phyloP scores from a whole-genome alignment of 306 rosid species.

The Benincasa hispida region DNA sequence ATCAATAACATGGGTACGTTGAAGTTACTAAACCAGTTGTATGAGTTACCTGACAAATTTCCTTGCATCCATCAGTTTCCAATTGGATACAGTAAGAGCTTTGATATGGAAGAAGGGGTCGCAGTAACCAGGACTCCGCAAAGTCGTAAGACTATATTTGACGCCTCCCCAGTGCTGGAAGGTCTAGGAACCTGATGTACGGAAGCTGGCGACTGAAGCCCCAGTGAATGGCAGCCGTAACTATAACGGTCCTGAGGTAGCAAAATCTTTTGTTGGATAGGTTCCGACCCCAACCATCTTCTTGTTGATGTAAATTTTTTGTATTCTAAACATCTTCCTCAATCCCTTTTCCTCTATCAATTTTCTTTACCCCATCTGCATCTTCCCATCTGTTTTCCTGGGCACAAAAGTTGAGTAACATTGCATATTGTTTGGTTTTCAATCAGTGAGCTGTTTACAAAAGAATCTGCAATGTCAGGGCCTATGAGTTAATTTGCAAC shows the following conservation, averaged over 20 bases:
- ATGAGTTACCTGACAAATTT: slow-evolving; percentile 3
- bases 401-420: slow-evolving; percentile 2
- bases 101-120: not conserved
- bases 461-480: slow-evolving; percentile 10
- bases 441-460: slow-evolving; percentile 4
- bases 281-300: no score
- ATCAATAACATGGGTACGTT: not conserved
- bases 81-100: not conserved
- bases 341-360: not conserved
- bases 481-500: slow-evolving; percentile 5
- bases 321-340: not conserved
- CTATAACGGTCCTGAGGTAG: no score
- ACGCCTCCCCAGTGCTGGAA: no score
- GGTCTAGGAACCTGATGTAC: no score
- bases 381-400: slow-evolving; percentile 9
- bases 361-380: slow-evolving; percentile 1
- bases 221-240: no score
- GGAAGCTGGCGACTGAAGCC: no score
- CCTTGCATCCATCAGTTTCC: not conserved
- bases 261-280: no score
- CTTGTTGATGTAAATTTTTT: no score
- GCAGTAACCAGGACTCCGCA: no score
- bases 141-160: no score
- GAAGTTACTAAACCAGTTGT: not conserved
- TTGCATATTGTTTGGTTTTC: not conserved